Percentiles rank a stretch among this genome's conserved stretches.
These are phyloP conservation scores for Coccinonectria pachysandricola DNA, from an alignment of 2,329 filamentous ascomycete species.

Conservation along the genomic window DNA sequence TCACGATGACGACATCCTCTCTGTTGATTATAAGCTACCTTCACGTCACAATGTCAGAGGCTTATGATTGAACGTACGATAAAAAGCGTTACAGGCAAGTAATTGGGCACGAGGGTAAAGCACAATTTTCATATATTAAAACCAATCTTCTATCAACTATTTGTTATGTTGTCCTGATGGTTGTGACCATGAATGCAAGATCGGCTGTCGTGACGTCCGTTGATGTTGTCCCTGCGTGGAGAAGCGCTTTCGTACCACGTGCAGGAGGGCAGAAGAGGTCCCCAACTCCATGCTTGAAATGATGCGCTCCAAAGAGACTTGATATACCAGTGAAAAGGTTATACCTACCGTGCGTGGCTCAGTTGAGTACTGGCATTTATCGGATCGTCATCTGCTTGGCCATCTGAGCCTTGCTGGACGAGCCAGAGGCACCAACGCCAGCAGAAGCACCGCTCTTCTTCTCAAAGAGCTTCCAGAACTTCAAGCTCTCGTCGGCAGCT, in stretches of 20 bases:
- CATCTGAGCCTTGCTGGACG: slow-evolving; percentile 72
- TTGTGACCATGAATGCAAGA: too few relatives aligned
- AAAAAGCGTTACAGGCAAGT: too few relatives aligned
- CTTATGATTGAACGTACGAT: too few relatives aligned
- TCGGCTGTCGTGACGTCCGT: too few relatives aligned
- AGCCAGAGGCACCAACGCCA: slow-evolving; percentile 52
- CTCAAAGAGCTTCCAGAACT: slow-evolving; percentile 99
- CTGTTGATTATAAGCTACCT: too few relatives aligned
- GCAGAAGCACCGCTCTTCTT: slow-evolving; percentile 77
- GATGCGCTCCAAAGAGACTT: slow-evolving; percentile 30
- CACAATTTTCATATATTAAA: too few relatives aligned
- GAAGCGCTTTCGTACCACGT: slow-evolving; percentile 41
- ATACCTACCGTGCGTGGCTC: slow-evolving; percentile 39
- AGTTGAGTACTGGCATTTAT: slow-evolving; percentile 35
- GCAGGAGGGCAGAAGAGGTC: slow-evolving; percentile 31
- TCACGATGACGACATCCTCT: too few relatives aligned
- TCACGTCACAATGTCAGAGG: too few relatives aligned
- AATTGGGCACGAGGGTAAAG: too few relatives aligned
- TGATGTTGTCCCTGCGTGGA: slow-evolving; percentile 29
- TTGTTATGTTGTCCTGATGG: too few relatives aligned
- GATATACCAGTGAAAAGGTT: slow-evolving; percentile 31
- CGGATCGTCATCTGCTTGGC: slow-evolving; percentile 94
- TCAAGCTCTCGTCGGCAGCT: slow-evolving; percentile 92
- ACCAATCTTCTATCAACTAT: too few relatives aligned
- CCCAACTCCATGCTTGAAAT: slow-evolving; percentile 46